A percentile compares a stretch with the other conserved stretches of the same genome.
Evolutionary conservation across 148 eudicot species (phyloP).

Genomic region (Spergularia bocconei): DNA sequence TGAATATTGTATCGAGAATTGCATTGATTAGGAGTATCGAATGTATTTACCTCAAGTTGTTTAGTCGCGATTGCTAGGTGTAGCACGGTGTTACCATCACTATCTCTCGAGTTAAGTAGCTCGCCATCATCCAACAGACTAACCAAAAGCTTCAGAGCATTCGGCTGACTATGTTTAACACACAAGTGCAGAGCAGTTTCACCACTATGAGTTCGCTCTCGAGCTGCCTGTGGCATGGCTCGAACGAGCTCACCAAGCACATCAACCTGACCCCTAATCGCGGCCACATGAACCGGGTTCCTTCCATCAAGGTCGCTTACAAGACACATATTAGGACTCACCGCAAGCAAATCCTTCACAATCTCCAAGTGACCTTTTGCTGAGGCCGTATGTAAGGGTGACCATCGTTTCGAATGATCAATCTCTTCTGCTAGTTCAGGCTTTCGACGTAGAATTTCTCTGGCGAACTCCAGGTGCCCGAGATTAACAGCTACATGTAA

Average conservation of each 20-base stretch:
- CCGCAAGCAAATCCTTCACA: constrained; percentile 9
- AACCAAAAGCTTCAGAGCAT: constrained; percentile 17
- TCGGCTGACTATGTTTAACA: constrained; percentile 18
- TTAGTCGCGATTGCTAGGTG: constrained; percentile 27
- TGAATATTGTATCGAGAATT: no score
- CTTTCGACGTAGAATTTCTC: constrained; percentile 27
- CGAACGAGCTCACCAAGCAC: constrained; percentile 28
- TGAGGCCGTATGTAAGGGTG: constrained; percentile 42
- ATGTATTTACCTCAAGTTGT: constrained; percentile 22
- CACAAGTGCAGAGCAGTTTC: constrained; percentile 36
- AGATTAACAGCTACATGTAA: constrained; percentile 36
- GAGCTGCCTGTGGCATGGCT: constrained; percentile 20
- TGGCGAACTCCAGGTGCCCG: constrained; percentile 33
- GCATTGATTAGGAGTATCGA: no score
- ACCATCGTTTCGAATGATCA: constrained; percentile 27
- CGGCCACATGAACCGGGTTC: constrained; percentile 45
- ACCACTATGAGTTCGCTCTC: constrained; percentile 11
- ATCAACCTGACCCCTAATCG: constrained; percentile 20
- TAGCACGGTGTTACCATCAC: constrained; percentile 31
- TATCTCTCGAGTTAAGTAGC: constrained; percentile 22
- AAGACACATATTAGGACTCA: constrained; percentile 27
- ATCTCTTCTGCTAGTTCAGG: constrained; percentile 39
- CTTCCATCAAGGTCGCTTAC: constrained; percentile 28
- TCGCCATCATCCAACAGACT: constrained; percentile 10
- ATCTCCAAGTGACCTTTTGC: constrained; percentile 34